A percentile compares a stretch with the other conserved stretches of the same genome.
Conservation (phyloP, 495 filamentous ascomycete genomes). For the Aspergillus kassunensis region DNA sequence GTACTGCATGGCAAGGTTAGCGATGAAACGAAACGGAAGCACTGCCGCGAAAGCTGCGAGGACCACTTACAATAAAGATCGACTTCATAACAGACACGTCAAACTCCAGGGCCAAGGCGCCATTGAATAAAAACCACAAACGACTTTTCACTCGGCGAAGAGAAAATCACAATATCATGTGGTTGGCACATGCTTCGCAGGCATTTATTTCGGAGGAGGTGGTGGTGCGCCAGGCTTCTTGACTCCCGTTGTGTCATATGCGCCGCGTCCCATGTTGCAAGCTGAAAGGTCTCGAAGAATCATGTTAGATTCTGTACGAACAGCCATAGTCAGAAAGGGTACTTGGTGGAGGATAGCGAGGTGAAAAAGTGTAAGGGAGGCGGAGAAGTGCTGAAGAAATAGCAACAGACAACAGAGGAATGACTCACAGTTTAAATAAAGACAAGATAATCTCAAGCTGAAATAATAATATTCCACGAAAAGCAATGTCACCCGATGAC, state of each 20-base stretch:
- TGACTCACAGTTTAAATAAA: conserved; percentile 18
- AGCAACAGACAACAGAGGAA: neutral
- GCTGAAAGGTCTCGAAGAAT: conserved; percentile 45
- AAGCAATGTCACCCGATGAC: conserved; percentile 10
- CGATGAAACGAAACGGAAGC: conserved; percentile 18
- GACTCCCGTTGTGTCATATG: conserved; percentile 57
- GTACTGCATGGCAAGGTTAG: conserved; percentile 26
- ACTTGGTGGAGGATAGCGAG: neutral
- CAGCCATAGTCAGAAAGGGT: conserved; percentile 30
- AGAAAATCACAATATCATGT: conserved; percentile 24
- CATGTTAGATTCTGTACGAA: conserved; percentile 43
- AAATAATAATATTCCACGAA: conserved; percentile 15
- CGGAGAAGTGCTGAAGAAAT: neutral
- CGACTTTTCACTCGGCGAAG: conserved; percentile 23
- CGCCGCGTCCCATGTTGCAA: conserved; percentile 57
- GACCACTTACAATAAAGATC: conserved; percentile 31
- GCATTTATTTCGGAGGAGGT: conserved; percentile 31
- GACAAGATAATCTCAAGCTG: neutral
- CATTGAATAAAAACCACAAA: conserved; percentile 24
- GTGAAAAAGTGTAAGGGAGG: neutral
- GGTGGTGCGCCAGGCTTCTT: conserved; percentile 54
- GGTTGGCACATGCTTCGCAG: conserved; percentile 19
- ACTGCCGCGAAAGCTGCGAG: neutral
- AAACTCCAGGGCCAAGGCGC: conserved; percentile 31
- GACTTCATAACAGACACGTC: conserved; percentile 30